These are phyloP conservation scores for Larix kaempferi DNA, from an alignment of 75 land plant genomes.

Conservation along the genomic window DNA sequence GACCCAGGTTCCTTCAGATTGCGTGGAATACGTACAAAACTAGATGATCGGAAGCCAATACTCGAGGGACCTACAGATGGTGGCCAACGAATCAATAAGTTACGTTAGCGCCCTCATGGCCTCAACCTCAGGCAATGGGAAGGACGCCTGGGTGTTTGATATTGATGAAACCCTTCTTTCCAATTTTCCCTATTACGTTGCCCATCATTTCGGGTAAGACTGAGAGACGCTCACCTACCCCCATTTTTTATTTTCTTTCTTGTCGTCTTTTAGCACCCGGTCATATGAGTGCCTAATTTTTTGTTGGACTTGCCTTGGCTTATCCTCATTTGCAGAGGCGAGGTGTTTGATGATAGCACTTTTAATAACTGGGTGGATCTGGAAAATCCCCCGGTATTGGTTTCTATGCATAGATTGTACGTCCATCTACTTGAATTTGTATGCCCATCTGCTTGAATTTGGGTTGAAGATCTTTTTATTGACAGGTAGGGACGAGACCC, in stretches of 20 bases:
- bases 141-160: constrained; percentile 82
- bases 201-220: constrained; percentile 43
- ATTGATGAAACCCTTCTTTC: constrained; percentile 84
- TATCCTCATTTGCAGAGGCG: constrained; percentile 27
- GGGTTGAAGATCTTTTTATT: constrained; percentile 59
- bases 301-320: neutral
- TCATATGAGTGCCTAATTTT: neutral
- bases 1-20: constrained; percentile 43
- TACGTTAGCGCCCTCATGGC: constrained; percentile 24
- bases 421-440: too few relatives aligned
- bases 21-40: constrained; percentile 34
- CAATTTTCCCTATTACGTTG: constrained; percentile 59
- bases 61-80: constrained; percentile 38
- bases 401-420: constrained; percentile 32
- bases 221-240: too few relatives aligned
- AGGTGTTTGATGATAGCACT: constrained; percentile 32
- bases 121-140: constrained; percentile 25
- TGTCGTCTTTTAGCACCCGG: neutral
- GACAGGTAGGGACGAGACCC: constrained; percentile 62
- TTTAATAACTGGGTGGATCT: constrained; percentile 56
- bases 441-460: constrained; percentile 31
- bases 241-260: neutral
- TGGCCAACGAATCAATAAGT: constrained; percentile 22
- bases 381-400: constrained; percentile 60
- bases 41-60: constrained; percentile 59